These are phyloP conservation scores for Mycena albidolilacea DNA, from an alignment of 768 basidiomycete species.

Conservation along the genomic window DNA sequence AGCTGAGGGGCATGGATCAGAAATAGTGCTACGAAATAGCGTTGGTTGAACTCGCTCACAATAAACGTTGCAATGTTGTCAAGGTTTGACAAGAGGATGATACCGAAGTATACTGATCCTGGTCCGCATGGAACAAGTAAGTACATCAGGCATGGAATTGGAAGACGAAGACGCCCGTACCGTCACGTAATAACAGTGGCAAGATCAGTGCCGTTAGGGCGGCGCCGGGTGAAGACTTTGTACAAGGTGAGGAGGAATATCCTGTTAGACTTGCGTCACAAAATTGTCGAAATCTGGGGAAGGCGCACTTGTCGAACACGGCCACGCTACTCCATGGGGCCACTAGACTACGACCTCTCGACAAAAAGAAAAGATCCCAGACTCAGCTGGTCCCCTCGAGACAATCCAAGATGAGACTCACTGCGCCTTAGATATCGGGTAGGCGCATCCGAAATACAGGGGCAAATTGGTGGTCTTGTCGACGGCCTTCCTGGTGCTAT, in stretches of 20 bases:
- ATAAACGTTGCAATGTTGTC: conserved; percentile 19
- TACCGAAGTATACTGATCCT: too few relatives aligned
- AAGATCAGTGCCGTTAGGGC: background rate
- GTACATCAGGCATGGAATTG: too few relatives aligned
- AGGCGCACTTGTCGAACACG: too few relatives aligned
- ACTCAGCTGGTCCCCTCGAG: too few relatives aligned
- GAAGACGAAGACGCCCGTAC: background rate
- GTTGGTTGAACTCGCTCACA: background rate
- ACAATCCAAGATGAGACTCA: too few relatives aligned
- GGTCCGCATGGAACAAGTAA: too few relatives aligned
- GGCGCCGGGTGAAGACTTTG: background rate
- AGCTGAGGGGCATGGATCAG: background rate
- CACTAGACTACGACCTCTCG: background rate
- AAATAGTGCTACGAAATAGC: background rate
- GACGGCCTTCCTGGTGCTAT: too few relatives aligned
- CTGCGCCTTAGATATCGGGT: too few relatives aligned
- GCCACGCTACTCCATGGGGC: conserved; percentile 11
- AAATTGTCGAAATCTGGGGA: too few relatives aligned
- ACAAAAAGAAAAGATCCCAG: background rate
- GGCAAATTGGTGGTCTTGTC: too few relatives aligned
- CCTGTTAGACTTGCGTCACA: too few relatives aligned
- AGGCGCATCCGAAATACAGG: too few relatives aligned
- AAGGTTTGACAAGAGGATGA: conserved; percentile 6
- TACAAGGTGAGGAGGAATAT: conserved; percentile 18
- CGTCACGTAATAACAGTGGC: conserved; percentile 15